phyloP scores from a whole-genome alignment of 1,284 basidiomycete species.

The Ustilago crameri region DNA sequence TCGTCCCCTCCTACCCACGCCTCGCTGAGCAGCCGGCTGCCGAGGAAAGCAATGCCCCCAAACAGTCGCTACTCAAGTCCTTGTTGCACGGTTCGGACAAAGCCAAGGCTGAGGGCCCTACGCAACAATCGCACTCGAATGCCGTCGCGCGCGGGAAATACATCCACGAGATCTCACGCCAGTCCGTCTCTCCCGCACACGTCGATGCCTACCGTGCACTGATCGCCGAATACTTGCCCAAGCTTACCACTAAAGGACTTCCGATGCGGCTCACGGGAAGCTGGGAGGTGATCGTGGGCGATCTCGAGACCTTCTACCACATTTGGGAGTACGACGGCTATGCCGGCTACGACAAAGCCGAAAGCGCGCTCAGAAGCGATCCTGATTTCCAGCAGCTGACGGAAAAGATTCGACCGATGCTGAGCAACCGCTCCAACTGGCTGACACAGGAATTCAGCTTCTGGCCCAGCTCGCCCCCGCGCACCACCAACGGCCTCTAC shows the following conservation, averaged over 20 bases:
- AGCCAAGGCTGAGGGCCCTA: constrained; percentile 52
- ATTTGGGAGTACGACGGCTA: constrained; percentile 66
- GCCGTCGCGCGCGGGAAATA: constrained; percentile 60
- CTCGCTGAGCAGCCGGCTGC: constrained; percentile 9
- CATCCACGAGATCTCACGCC: constrained; percentile 65
- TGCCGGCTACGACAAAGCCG: constrained; percentile 58
- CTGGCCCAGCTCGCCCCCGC: constrained; percentile 55
- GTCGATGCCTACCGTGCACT: constrained; percentile 55
- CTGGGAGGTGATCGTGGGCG: constrained; percentile 64
- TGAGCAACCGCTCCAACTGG: constrained; percentile 60
- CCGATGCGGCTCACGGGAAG: constrained; percentile 54
- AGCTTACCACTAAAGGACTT: constrained; percentile 39
- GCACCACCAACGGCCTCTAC: constrained; percentile 50
- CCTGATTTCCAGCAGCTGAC: constrained; percentile 46
- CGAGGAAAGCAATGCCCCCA: constrained; percentile 15
- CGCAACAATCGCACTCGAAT: constrained; percentile 43
- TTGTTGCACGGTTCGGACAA: constrained; percentile 59
- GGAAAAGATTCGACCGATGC: constrained; percentile 28
- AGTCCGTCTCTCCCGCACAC: constrained; percentile 55
- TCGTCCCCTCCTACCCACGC: constrained; percentile 26
- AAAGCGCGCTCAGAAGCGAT: constrained; percentile 32
- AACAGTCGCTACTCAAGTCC: constrained; percentile 53
- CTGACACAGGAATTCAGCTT: constrained; percentile 66
- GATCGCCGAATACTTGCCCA: constrained; percentile 53
- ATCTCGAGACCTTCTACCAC: constrained; percentile 66